phyloP scores from a whole-genome alignment of 345 rosid genomes.

The Lumnitzera littorea region DNA sequence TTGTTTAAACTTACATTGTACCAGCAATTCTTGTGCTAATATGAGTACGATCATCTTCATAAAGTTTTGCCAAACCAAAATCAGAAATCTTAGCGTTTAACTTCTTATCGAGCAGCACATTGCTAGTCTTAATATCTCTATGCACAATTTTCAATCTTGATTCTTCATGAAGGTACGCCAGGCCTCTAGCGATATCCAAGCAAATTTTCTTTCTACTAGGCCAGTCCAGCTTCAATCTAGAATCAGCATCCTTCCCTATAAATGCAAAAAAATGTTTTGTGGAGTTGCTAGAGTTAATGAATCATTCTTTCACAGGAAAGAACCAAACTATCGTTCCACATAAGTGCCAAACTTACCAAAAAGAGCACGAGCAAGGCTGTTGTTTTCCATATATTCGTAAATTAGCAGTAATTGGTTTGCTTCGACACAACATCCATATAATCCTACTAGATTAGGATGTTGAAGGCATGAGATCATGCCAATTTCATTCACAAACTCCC shows the following conservation, averaged over 20 bases:
- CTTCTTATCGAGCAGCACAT: slow-evolving; percentile 78
- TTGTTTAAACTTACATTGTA: slow-evolving; percentile 49
- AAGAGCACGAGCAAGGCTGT: slow-evolving; percentile 55
- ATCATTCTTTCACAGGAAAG: no score
- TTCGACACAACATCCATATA: slow-evolving; percentile 74
- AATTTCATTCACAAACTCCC: slow-evolving; percentile 66
- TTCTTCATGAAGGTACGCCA: slow-evolving; percentile 78
- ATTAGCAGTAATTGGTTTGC: slow-evolving; percentile 60
- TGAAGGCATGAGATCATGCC: slow-evolving; percentile 74
- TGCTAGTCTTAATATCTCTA: slow-evolving; percentile 89
- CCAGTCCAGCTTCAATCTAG: slow-evolving; percentile 62
- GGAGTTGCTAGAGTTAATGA: no score
- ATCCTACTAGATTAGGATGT: slow-evolving; percentile 73
- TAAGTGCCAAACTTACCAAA: slow-evolving; percentile 34
- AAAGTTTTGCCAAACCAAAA: slow-evolving; percentile 85
- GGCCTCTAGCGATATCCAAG: slow-evolving; percentile 71
- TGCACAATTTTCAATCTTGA: slow-evolving; percentile 80
- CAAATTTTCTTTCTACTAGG: slow-evolving; percentile 59
- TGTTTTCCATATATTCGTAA: slow-evolving; percentile 72
- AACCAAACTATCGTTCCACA: no score
- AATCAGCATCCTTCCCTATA: slow-evolving; percentile 42
- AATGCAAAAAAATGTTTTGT: background rate
- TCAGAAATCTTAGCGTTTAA: slow-evolving; percentile 82
- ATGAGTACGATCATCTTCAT: slow-evolving; percentile 77
- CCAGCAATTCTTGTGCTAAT: slow-evolving; percentile 86